Conservation (phyloP, 176 grass and related monocot genomes). For the Triticum dicoccoides region DNA sequence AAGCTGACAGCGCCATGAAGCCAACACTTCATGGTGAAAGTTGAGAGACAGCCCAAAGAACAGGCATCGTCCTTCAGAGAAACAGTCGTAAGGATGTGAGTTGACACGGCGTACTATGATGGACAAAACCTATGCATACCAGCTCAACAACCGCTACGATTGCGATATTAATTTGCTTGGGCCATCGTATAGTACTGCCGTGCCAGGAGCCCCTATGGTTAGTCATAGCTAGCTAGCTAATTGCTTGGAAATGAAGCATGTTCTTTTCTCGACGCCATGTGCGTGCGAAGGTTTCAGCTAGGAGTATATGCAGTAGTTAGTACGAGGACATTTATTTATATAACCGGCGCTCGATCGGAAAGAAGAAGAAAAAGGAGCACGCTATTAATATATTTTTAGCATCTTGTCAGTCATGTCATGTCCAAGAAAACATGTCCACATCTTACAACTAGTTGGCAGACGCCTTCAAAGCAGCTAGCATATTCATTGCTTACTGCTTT, state of each 20-base stretch:
- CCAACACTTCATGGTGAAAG: background rate
- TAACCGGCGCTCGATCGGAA: background rate
- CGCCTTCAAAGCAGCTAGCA: background rate
- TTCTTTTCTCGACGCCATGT: background rate
- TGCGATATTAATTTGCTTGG: conserved; percentile 3
- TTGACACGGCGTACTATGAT: background rate
- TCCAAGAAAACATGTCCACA: conserved; percentile 10
- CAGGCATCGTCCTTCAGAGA: background rate
- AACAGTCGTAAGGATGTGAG: background rate
- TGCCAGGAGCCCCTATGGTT: too few relatives aligned
- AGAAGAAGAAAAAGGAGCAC: background rate
- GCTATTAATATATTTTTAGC: background rate
- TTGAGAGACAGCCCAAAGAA: background rate
- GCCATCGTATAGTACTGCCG: background rate
- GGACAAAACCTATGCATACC: background rate
- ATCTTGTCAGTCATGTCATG: background rate
- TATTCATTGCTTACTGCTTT: background rate
- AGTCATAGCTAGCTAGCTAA: background rate
- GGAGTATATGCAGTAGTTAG: background rate
- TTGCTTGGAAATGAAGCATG: background rate
- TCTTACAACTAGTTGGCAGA: background rate
- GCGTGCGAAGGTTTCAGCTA: background rate
- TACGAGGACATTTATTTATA: background rate
- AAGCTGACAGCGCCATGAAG: conserved; percentile 18
- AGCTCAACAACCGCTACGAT: conserved; percentile 28